A percentile compares a stretch with the other conserved stretches of the same genome.
These are phyloP conservation scores for Magnaporthales sp. DNA, from an alignment of 2,329 filamentous ascomycete genomes.

Conservation along the genomic window DNA sequence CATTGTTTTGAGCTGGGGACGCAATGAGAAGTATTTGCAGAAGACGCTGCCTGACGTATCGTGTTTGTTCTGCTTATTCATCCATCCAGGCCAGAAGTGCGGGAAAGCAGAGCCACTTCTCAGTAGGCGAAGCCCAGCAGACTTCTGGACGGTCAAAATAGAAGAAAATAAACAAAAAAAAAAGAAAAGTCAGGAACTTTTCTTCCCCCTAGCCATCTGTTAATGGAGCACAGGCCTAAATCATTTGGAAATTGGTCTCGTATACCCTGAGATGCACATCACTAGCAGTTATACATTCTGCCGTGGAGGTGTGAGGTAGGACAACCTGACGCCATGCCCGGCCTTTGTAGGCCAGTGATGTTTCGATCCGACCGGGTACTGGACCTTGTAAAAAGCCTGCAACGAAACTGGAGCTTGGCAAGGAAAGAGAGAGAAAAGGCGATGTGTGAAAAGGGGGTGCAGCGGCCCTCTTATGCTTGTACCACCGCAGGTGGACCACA, in stretches of 20 bases:
- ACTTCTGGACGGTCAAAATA: background rate
- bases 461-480: background rate
- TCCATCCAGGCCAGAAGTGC: background rate
- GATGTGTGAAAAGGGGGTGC: background rate
- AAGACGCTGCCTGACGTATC: background rate
- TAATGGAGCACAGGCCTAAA: background rate
- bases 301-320: background rate
- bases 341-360: background rate
- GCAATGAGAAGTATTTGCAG: background rate
- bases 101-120: background rate
- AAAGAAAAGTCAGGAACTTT: background rate
- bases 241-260: background rate
- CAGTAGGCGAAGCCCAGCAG: background rate
- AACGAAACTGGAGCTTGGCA: background rate
- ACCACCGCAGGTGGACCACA: background rate
- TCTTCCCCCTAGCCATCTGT: background rate
- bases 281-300: constrained; percentile 2
- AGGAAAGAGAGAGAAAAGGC: background rate
- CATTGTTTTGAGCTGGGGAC: background rate
- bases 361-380: background rate
- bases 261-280: constrained; percentile 6
- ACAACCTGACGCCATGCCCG: background rate
- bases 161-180: background rate
- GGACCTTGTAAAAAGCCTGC: background rate
- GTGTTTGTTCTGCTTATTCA: background rate